phyloP scores from a whole-genome alignment of 768 basidiomycete species.

The Wakefieldia striispora region DNA sequence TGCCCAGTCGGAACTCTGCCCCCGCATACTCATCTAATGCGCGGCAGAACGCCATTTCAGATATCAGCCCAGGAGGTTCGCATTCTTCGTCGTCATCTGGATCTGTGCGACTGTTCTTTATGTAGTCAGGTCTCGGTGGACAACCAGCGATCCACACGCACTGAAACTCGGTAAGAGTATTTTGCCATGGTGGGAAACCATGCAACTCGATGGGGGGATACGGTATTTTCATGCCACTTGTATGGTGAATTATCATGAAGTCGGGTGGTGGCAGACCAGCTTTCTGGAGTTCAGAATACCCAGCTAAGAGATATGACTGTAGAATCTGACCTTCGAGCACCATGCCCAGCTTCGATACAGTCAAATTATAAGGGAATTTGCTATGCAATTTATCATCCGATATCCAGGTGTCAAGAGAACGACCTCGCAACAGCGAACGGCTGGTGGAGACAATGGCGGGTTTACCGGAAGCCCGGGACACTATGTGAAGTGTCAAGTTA shows the following conservation, averaged over 20 bases:
- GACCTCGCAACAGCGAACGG: slow-evolving; percentile 39
- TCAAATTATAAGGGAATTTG: slow-evolving; percentile 31
- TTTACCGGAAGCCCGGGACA: slow-evolving; percentile 62
- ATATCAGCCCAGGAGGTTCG: slow-evolving; percentile 30
- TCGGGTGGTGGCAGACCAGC: slow-evolving; percentile 65
- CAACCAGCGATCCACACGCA: slow-evolving; percentile 35
- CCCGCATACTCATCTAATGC: slow-evolving; percentile 72
- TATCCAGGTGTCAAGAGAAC: background rate
- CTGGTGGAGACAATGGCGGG: slow-evolving; percentile 60
- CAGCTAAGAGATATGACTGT: background rate
- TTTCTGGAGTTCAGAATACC: slow-evolving; percentile 38
- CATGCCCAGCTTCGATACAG: slow-evolving; percentile 44
- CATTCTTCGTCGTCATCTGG: slow-evolving; percentile 9
- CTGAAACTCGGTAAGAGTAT: slow-evolving; percentile 79
- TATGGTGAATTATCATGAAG: slow-evolving; percentile 70
- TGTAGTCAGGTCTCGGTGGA: slow-evolving; percentile 4
- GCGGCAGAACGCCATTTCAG: slow-evolving; percentile 58
- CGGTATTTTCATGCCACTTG: slow-evolving; percentile 38
- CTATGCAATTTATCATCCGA: background rate
- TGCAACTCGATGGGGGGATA: slow-evolving; percentile 59
- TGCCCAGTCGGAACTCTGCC: slow-evolving; percentile 80
- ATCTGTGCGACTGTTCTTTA: slow-evolving; percentile 19
- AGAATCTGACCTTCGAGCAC: slow-evolving; percentile 56
- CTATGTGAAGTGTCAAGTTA: slow-evolving; percentile 50
- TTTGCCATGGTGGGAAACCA: slow-evolving; percentile 85